A percentile compares a stretch with the other conserved stretches of the same genome.
Conservation (phyloP, 2,329 filamentous ascomycete species). For the Curvularia sp. region DNA sequence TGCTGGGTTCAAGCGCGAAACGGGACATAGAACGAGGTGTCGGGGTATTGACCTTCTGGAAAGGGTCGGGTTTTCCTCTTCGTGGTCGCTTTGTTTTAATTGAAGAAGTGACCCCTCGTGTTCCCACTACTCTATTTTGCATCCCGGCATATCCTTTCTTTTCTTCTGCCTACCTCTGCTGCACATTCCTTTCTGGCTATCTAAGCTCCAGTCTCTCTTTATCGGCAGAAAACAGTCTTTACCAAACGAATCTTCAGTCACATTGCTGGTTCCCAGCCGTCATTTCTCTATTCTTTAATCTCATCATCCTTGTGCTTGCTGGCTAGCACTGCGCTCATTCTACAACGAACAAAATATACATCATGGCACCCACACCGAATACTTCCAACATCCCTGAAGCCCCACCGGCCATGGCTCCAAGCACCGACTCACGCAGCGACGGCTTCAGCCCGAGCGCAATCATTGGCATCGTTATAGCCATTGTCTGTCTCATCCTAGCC, state of each 20-base stretch:
- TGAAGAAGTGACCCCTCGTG: conserved; percentile 9
- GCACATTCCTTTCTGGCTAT: neutral
- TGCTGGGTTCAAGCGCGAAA: neutral
- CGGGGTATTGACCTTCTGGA: conserved; percentile 3
- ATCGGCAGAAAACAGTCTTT: neutral
- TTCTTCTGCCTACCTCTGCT: neutral
- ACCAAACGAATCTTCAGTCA: neutral
- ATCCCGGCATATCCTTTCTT: conserved; percentile 13
- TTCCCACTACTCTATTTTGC: conserved; percentile 6
- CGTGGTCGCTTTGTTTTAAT: neutral
- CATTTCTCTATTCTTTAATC: neutral
- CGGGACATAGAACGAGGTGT: neutral
- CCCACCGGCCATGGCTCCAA: conserved; percentile 16
- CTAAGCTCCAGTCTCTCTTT: neutral
- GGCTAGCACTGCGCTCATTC: neutral
- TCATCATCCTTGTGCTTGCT: neutral
- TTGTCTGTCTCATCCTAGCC: conserved; percentile 26
- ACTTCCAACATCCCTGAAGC: conserved; percentile 18
- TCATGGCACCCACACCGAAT: conserved; percentile 6
- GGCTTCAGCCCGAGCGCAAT: conserved; percentile 31
- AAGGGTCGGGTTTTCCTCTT: conserved; percentile 1
- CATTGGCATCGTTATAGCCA: conserved; percentile 34
- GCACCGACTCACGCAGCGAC: conserved; percentile 11
- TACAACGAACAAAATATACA: neutral
- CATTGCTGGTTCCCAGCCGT: neutral